phyloP scores from a whole-genome alignment of 768 basidiomycete genomes.

The Brasilioporus rufonigricans region DNA sequence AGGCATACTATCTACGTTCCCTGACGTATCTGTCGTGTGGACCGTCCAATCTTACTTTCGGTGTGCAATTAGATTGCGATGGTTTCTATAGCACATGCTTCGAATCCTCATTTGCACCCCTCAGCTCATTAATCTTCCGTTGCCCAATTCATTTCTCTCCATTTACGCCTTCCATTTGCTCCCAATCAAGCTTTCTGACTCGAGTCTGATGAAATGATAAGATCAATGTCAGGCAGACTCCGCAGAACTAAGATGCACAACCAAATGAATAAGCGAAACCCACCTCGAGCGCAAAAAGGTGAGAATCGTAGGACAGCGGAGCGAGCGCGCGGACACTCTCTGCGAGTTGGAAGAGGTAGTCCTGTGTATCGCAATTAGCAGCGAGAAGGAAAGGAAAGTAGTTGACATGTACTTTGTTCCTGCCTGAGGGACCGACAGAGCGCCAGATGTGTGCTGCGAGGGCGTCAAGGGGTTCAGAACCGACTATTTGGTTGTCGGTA shows the following conservation, averaged over 20 bases:
- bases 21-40: too few relatives aligned
- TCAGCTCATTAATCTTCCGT: neutral
- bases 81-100: too few relatives aligned
- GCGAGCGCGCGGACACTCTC: conserved; percentile 71
- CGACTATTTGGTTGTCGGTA: conserved; percentile 49
- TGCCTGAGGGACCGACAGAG: conserved; percentile 83
- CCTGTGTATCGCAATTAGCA: conserved; percentile 43
- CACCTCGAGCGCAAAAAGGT: conserved; percentile 78
- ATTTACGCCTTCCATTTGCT: neutral
- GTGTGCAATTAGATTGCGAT: too few relatives aligned
- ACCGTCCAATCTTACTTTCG: too few relatives aligned
- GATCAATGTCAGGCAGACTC: neutral
- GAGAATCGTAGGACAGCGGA: conserved; percentile 70
- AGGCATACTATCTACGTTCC: too few relatives aligned
- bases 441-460: conserved; percentile 71
- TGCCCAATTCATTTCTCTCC: neutral
- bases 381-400: neutral
- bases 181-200: neutral
- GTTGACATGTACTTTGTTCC: conserved; percentile 64
- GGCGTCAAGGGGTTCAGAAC: conserved; percentile 70
- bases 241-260: neutral
- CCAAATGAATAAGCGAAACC: conserved; percentile 6
- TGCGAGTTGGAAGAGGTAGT: conserved; percentile 82
- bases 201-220: neutral
- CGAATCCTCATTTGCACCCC: neutral